Conservation (phyloP, 306 rosid genomes). For the Lathyrus oleraceus region DNA sequence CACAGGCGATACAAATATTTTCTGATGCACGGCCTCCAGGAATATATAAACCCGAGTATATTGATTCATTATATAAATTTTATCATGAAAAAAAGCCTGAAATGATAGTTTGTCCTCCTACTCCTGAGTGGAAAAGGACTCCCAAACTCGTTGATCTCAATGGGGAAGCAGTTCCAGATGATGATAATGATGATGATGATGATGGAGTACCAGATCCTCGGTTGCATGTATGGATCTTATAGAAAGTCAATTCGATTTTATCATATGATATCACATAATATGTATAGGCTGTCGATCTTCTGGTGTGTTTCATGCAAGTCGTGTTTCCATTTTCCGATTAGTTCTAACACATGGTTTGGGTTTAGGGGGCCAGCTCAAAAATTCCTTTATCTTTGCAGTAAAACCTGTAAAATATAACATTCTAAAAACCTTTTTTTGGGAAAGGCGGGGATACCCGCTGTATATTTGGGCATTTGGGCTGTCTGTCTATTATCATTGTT, state of each 20-base stretch:
- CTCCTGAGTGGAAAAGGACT: conserved; percentile 96
- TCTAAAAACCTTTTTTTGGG: not conserved
- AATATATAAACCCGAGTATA: conserved; percentile 90
- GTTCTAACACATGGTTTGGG: conserved; percentile 4
- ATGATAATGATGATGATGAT: conserved; percentile 47
- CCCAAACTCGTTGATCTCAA: conserved; percentile 85
- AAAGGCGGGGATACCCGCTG: not conserved
- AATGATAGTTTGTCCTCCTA: conserved; percentile 69
- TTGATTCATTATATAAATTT: conserved; percentile 77
- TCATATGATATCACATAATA: conserved; percentile 27
- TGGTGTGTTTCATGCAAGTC: not conserved
- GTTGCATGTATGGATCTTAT: conserved; percentile 63
- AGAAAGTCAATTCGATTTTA: conserved; percentile 27
- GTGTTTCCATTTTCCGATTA: conserved; percentile 5
- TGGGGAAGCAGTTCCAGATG: conserved; percentile 87
- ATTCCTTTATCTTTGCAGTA: not conserved
- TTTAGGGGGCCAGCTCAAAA: not conserved
- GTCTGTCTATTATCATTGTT: not conserved
- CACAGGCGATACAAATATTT: conserved; percentile 81
- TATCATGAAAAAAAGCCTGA: conserved; percentile 91
- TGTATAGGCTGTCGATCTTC: conserved; percentile 16
- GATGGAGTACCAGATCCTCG: conserved; percentile 69
- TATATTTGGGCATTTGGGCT: too few relatives aligned
- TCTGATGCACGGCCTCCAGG: conserved; percentile 97
- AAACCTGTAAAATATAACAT: not conserved